Evolutionary conservation across 1,139 yeast genomes (phyloP), one percentile per base, ranked within the genome.

Genomic region (Hanseniaspora sp.): DNA sequence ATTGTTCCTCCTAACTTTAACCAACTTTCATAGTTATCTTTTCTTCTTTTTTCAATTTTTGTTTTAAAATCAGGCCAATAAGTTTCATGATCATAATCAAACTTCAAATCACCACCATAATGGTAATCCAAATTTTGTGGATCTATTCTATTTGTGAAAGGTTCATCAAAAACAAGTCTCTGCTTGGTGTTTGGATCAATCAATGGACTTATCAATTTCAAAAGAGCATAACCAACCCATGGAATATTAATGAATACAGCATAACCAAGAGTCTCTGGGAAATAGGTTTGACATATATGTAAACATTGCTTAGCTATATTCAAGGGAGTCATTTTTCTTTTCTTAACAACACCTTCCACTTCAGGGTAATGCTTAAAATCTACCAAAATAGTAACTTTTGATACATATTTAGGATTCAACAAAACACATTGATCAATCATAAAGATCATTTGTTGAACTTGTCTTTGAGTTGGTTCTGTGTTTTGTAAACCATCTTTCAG

Each of bases 401-500:
- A 97, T 62, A 90, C 96, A 18, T 96, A 97, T 2, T 94, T 82
- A 3, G 96, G 96, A 94, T 88, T 86, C 67, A 80, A 78, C 60
- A 87, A 87, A 48, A 87, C 87, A 23, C 85, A 92, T 48, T 86
- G 74, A 66, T 92, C 97, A 62, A 92, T 77, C 86, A 84, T 85
- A 69, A 74, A 92, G 23, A 92, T 95, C 64, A 92, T 74, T 63
- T 86, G 95, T 67, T 90, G 95, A 7, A 92, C 95, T 67, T 92
- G 98, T 60, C 85, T 77, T 56, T 82, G 81, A 1, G 92, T 78
- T 1, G 92, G 78, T 60, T 86, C 80, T 1, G 98, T 92, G 69
- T 92, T 92, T 67, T 92, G 97, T 60, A 94, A 78, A 23, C 96
- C 96, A 31, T 95, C 92, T 64, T 87, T 81, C 66, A 92, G 75